Base-by-base conservation (phyloP, 2,329 filamentous ascomycete species). In the Pseudogymnoascus sp. region DNA sequence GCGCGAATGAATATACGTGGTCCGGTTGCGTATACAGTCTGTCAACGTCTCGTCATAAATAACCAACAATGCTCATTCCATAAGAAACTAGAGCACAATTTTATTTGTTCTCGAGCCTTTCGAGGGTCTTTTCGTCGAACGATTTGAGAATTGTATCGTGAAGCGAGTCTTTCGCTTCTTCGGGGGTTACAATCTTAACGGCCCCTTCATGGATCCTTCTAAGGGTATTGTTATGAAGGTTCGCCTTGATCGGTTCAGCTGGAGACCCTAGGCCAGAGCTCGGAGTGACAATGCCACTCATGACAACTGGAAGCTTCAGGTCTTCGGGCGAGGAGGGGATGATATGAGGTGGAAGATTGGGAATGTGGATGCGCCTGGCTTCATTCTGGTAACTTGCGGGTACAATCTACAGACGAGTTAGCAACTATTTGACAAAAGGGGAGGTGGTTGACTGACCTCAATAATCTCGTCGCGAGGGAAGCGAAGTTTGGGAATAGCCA, bases 401-500 rank as follows among this genome's bases (percentile, higher is more conserved):
- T 64, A 97, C 95, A 73, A 99, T 97, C 85, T 74, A 65, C 61
- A 25, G 31, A 28, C 23, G 28, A 23, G 59, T 65, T 38, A 65
- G 63, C 37, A 4, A 18, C 12, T n/a, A 60, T 3, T 35, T 33
- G 16, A 16, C 59, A 33, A 12, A 11, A 8, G 14, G 23, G 10
- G 8, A 7, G 28, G 11, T 56, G 2, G 31, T 53, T 10, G 47
- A 67, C 76, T 69, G 73, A 85, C 85, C 80, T 99, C 94, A 69
- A 99, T 96, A 72, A 99, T 97, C 74, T 99, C 92, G 73, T 99
- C 89, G 47, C 94, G 89, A 3, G 94, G 94, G 71, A 99, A 99
- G 68, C 91, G 90, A 66, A 99, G 84, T 69, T 87, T 89, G 3
- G 94, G 94, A 66, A 99, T 99, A 72, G 96, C 92, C 75, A 89